phyloP scores from a whole-genome alignment of 352 stramenopile species.

The Pythium vanterpoolii region DNA sequence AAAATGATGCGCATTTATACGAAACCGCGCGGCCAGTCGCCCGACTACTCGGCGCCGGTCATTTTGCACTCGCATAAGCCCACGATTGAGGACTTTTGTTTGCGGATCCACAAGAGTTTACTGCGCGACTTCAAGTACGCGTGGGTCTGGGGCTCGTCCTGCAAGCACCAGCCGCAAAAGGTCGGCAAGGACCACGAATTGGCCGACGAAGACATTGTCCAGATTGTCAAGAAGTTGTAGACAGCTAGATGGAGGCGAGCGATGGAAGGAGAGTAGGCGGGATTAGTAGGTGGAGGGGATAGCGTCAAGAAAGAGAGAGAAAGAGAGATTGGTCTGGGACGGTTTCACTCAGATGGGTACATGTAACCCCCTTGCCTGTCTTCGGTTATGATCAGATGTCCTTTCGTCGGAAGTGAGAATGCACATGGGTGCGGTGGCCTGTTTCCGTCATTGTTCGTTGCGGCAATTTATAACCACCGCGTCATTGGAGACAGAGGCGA shows the following conservation, averaged over 20 bases:
- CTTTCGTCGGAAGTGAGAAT: not conserved
- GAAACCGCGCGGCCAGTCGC: slow-evolving; percentile 94
- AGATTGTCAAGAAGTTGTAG: slow-evolving; percentile 97
- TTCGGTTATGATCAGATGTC: not conserved
- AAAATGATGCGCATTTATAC: slow-evolving; percentile 99
- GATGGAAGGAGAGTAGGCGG: not conserved
- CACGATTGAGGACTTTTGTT: slow-evolving; percentile 96
- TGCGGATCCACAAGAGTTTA: slow-evolving; percentile 91
- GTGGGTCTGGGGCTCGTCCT: slow-evolving; percentile 96
- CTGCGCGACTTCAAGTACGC: slow-evolving; percentile 93
- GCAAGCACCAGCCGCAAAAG: slow-evolving; percentile 98
- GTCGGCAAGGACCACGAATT: slow-evolving; percentile 98
- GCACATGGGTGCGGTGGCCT: not conserved
- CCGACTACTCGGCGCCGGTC: slow-evolving; percentile 97
- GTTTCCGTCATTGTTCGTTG: not conserved
- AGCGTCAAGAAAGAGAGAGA: not conserved
- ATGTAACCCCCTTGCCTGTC: not conserved
- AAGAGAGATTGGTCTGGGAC: not conserved
- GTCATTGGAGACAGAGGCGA: no score
- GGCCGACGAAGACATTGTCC: slow-evolving; percentile 98
- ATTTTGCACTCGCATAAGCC: slow-evolving; percentile 95
- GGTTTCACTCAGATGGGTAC: slow-evolving; percentile 4
- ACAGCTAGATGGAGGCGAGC: not conserved
- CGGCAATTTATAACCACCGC: not conserved
- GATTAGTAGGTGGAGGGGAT: not conserved